Base-by-base conservation (phyloP, 1,139 yeast genomes). In the Suhomyces ambrosiae region DNA sequence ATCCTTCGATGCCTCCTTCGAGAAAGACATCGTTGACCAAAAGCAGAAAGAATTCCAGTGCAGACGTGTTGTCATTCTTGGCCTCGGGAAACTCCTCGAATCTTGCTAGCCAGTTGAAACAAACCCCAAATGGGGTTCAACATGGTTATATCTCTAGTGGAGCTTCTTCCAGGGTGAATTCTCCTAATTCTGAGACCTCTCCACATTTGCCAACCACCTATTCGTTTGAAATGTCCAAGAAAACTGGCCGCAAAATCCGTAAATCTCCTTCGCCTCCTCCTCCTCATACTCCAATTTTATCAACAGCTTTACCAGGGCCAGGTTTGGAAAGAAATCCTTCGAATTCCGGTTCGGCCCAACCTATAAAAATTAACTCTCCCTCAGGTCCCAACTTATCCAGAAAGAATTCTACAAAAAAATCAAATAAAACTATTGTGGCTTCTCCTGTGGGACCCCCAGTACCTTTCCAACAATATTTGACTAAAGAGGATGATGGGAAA, bases 401-500 rank as follows among this genome's bases (percentile, higher is more conserved):
- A 5, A 41, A 27, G 16, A 37, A 39, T 27, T 36, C 45, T 4
- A 28, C 45, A 33, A 56, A 52, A 24, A 50, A 49, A 40, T 50
- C 56, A 11, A 53, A 54, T 37, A 57, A 58, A 32, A 52, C 58
- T 9, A 46, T 57, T n/a, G 74, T 71, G 17, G 73, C 71, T 15
- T 66, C 82, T 3, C 86, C 85, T 2, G 74, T 70, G 3, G 86
- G 82, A 0, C 86, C 88, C 1, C 80, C 82, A 22, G 82, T 82
- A 2, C 90, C 90, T 13, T 85, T 85, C 53, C 83, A 83, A 32
- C 82, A 83, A 49, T 84, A 79, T 54, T 68, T 85, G 40, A 74
- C 78, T 35, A 80, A 79, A 50, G 81, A 82, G 52, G 92, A 85
- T 54, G 94, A 85, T 56, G 82, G 82, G 26, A 89, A 89, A 55